Base-by-base conservation (phyloP, 108 stramenopile genomes). In the Bacterosira constricta region DNA sequence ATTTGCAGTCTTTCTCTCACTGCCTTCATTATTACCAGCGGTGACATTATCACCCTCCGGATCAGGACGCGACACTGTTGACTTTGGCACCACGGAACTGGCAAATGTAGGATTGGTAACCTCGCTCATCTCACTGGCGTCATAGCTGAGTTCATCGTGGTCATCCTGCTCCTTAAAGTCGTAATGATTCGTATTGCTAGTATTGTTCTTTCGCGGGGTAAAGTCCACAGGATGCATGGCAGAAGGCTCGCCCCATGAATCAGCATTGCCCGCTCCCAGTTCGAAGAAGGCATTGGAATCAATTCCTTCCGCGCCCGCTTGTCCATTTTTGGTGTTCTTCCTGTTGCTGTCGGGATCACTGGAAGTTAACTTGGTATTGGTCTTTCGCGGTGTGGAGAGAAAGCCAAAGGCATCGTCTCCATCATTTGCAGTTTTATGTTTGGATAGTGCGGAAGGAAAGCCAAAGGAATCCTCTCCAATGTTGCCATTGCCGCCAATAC, bases 101-200 rank as follows among this genome's bases (percentile, higher is more conserved):
- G 65, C 39, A 65, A 57, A 73, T 3, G 72, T 73, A 30, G 72
- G 72, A 65, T 73, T 50, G 15, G 72, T 73, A 1, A 73, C 72
- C 51, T 73, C 72, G 4, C 63, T 64, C 72, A 73, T 73, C 42
- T 73, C 72, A 23, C 61, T 73, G n/a, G 41, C 72, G 45, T 73
- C 72, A 57, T 63, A 55, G 8, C 61, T 63, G 30, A 55, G 20
- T 5, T 18, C 49, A 50, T 60, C 71, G 21, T 39, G 23, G 41
- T 65, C 65, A 5, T 57, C 72, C 11, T 53, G 60, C 21, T 21
- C n/a, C 57, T 65, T 37, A 31, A 38, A 37, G 6, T 69, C 58
- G 39, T 27, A 23, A 39, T 15, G 53, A 57, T 46, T 15, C 10
- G 26, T 34, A 15, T 29, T 32, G 37, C 15, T n/a, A 6, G 34